These are phyloP conservation scores for Stephanodiscus triporus DNA, from an alignment of 108 stramenopile species.

Conservation along the genomic window DNA sequence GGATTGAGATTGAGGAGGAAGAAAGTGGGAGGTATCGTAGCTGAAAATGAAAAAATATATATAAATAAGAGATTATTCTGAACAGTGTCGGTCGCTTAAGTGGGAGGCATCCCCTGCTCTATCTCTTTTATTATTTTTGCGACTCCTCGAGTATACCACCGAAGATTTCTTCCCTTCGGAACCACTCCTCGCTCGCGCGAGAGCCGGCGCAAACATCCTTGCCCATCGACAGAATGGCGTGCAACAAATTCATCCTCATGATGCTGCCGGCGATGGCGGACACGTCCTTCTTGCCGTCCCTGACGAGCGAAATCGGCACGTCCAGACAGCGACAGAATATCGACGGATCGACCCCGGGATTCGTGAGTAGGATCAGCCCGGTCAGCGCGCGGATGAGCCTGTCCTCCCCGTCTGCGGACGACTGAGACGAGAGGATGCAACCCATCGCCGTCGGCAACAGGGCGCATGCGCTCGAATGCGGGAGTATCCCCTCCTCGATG, in stretches of 20 bases:
- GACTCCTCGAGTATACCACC: not conserved
- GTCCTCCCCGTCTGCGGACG: slow-evolving; percentile 50
- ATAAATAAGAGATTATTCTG: no score
- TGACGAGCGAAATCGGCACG: slow-evolving; percentile 23
- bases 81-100: no score
- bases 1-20: no score
- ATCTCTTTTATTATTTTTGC: not conserved
- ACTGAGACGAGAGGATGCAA: slow-evolving; percentile 29
- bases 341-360: slow-evolving; percentile 47
- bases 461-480: slow-evolving; percentile 69
- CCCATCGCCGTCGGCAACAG: slow-evolving; percentile 60
- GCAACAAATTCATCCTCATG: slow-evolving; percentile 70
- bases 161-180: slow-evolving; percentile 1
- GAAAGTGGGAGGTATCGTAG: no score
- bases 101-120: no score
- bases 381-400: slow-evolving; percentile 64
- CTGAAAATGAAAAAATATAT: no score
- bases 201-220: slow-evolving; percentile 30
- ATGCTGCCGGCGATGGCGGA: slow-evolving; percentile 35
- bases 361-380: slow-evolving; percentile 55
- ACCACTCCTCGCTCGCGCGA: not conserved
- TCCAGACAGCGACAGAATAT: slow-evolving; percentile 59
- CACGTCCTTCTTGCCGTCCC: slow-evolving; percentile 17
- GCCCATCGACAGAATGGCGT: slow-evolving; percentile 71
- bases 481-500: slow-evolving; percentile 78